phyloP scores from a whole-genome alignment of 2,329 filamentous ascomycete species.

The Chrysoporthe puriensis region DNA sequence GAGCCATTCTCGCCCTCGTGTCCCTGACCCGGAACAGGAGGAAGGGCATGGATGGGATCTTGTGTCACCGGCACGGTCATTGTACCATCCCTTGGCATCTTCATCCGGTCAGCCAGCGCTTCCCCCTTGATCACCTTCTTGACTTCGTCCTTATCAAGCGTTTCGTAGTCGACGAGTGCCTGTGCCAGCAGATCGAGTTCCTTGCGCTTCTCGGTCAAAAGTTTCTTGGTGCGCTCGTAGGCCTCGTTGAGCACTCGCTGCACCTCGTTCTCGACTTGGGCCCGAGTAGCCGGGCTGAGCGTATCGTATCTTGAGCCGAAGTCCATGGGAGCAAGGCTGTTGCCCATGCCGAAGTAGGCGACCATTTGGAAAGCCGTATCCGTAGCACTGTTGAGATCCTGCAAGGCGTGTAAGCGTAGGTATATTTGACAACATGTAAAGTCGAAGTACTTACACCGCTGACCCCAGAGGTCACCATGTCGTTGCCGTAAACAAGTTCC shows the following conservation, averaged over 20 bases:
- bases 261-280: constrained; percentile 86
- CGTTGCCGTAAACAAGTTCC: constrained; percentile 88
- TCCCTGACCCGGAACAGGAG: constrained; percentile 24
- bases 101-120: constrained; percentile 71
- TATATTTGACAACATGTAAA: background rate
- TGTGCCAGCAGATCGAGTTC: constrained; percentile 88
- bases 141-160: constrained; percentile 85
- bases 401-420: constrained; percentile 35
- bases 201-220: constrained; percentile 75
- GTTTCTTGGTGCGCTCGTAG: constrained; percentile 70
- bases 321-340: constrained; percentile 86
- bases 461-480: constrained; percentile 89
- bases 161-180: constrained; percentile 93
- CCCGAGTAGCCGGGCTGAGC: constrained; percentile 84
- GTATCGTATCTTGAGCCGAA: constrained; percentile 78
- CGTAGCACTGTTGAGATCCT: constrained; percentile 87
- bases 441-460: constrained; percentile 62
- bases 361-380: constrained; percentile 85
- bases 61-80: constrained; percentile 66
- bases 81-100: constrained; percentile 56
- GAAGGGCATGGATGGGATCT: constrained; percentile 28
- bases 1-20: constrained; percentile 24
- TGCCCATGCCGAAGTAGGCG: constrained; percentile 86
- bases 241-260: constrained; percentile 82
- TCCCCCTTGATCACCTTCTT: constrained; percentile 88